Evolutionary conservation across 2,329 filamentous ascomycete genomes (phyloP), one percentile per base, ranked within the genome.

Genomic region (Penicillium sp.): DNA sequence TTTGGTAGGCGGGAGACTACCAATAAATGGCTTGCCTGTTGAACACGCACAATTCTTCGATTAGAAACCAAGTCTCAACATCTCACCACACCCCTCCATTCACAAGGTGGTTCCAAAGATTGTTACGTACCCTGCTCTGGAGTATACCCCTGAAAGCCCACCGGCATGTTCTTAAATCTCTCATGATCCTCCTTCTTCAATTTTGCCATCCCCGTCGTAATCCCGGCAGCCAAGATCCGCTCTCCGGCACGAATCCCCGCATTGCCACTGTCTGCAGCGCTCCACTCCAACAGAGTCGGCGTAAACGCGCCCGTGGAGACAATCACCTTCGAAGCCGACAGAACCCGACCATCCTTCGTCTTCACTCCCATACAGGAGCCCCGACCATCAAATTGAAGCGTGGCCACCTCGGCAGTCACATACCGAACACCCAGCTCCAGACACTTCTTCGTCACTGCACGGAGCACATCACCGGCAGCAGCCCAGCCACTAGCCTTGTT

Each of bases 401-500:
- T 53, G 0, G 54, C 51, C 37, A 62, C 54, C 3, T 59, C 52
- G 12, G 74, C 78, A 0, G 70, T 71, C 8, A 81, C 71, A 48
- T 84, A 85, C 60, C 76, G 75, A 51, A 84, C 81, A 1, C 82
- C 82, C 5, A 80, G 62, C 40, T 75, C 70, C 4, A 84, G 41
- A 12, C 72, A 72, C 48, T 70, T 70, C 32, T 74, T 72, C 1
- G 79, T 83, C 7, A 83, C 72, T 1, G 76, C 77, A 43, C 71
- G 64, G 50, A 85, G 61, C 28, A 75, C 73, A 54, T 83, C 79
- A 3, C 78, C 79, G 2, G 82, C 82, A n/a, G 79, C 79, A 5
- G 75, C 81, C 79, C 80, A 85, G 1, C 82, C 82, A 61, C 78
- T 80, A 29, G 73, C 76, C 50, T 73, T 76, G 68, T 84, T 84